Evolutionary conservation across 2,329 filamentous ascomycete genomes (phyloP), one percentile per base, ranked within the genome.

Genomic region (Colletotrichum musae): DNA sequence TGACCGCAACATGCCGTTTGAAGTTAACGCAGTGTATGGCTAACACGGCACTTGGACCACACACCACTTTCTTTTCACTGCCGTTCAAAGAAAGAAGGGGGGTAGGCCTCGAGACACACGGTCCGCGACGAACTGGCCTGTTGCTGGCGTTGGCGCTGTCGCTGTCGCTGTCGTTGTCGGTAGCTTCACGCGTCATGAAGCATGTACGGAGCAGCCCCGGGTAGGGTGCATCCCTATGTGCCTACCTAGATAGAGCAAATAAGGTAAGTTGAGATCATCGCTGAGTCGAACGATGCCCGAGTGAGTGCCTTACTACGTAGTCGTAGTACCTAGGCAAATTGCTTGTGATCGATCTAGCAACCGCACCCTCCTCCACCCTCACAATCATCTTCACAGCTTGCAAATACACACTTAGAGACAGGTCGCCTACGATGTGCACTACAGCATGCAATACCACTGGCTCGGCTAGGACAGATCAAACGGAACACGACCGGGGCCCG

Each of bases 1-100:
- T 58, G 65, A 58, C 53, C 18, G 41, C 59, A 62, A 45, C 48
- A 39, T n/a, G 26, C 47, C 48, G 61, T 60, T 69, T 59, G 66
- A n/a, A 50, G 36, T 32, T 64, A 59, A 58, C 60, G n/a, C 18
- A 57, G 43, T 28, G n/a, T 43, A 15, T 48, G 43, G 32, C 18
- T 41, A 24, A 16, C 54, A 24, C 32, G 24, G 15, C 62, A 47
- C 61, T 32, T 50, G 61, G 32, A 26, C 43, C 62, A 66, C 60
- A 66, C 62, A 56, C 50, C 66, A 68, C 21, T 24, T 50, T 6
- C 47, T 50, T 50, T 18, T 18, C 18, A 50, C 47, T 36, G 32
- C 47, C 16, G 47, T 21, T 36, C 54, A 12, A 57, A 45, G 54
- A 62, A 62, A 48, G 32, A 47, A 54, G 21, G 28, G 32, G 50